A percentile compares a stretch with the other conserved stretches of the same genome.
These are phyloP conservation scores for Botrytis sinoallii DNA, from an alignment of 2,329 filamentous ascomycete genomes.

Conservation along the genomic window DNA sequence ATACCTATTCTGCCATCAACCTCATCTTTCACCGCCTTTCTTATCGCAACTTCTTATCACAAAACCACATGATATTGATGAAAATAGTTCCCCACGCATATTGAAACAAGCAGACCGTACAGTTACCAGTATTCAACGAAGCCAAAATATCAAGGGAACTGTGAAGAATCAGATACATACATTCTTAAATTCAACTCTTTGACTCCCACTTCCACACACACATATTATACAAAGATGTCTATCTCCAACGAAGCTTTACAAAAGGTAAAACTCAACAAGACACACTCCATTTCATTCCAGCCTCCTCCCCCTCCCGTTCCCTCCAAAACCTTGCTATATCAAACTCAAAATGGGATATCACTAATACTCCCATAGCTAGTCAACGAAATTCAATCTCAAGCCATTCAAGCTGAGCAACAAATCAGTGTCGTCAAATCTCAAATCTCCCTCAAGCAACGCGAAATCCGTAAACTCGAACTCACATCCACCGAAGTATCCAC, in stretches of 20 bases:
- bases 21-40: not conserved
- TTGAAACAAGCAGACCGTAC: slow-evolving; percentile 1
- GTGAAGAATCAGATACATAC: not conserved
- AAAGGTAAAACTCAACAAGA: slow-evolving; percentile 58
- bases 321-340: not conserved
- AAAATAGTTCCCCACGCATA: slow-evolving; percentile 2
- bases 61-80: slow-evolving; percentile 14
- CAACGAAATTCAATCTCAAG: slow-evolving; percentile 90
- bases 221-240: slow-evolving; percentile 60
- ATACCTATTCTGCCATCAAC: not conserved
- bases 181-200: not conserved
- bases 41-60: not conserved
- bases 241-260: slow-evolving; percentile 92
- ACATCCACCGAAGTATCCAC: slow-evolving; percentile 80
- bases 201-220: not conserved
- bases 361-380: slow-evolving; percentile 59
- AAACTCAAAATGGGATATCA: slow-evolving; percentile 13
- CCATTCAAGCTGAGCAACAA: slow-evolving; percentile 84
- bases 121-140: not conserved
- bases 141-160: not conserved
- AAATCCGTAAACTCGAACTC: slow-evolving; percentile 83
- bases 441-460: slow-evolving; percentile 79
- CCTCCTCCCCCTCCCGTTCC: not conserved
- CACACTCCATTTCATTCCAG: not conserved
- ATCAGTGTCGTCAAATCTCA: slow-evolving; percentile 82